These are phyloP conservation scores for Botrytis fragariae DNA, from an alignment of 2,329 filamentous ascomycete species.

Conservation along the genomic window DNA sequence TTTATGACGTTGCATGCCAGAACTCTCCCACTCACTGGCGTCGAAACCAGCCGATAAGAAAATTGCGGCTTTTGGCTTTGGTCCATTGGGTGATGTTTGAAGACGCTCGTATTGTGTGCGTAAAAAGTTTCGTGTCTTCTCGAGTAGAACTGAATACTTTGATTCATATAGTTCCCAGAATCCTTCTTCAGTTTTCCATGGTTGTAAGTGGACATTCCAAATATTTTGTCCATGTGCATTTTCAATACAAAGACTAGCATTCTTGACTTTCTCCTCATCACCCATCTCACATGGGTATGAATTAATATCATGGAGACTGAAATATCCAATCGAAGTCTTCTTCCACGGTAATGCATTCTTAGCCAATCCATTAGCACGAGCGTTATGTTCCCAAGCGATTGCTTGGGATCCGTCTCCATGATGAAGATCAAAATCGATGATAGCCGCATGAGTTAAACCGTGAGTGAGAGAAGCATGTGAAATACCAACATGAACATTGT, in stretches of 20 bases:
- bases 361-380: slow-evolving; percentile 58
- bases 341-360: slow-evolving; percentile 76
- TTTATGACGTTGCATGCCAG: slow-evolving; percentile 91
- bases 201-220: slow-evolving; percentile 92
- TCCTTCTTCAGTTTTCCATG: slow-evolving; percentile 77
- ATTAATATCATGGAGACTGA: slow-evolving; percentile 96
- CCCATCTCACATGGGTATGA: slow-evolving; percentile 94
- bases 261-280: slow-evolving; percentile 90
- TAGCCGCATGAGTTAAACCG: slow-evolving; percentile 88
- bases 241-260: slow-evolving; percentile 90
- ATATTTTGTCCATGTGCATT: slow-evolving; percentile 91
- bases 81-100: slow-evolving; percentile 52
- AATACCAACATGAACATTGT: slow-evolving; percentile 96
- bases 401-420: slow-evolving; percentile 95
- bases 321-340: slow-evolving; percentile 89
- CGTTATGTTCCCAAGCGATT: slow-evolving; percentile 89
- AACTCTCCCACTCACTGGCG: slow-evolving; percentile 89
- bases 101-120: slow-evolving; percentile 67
- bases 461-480: slow-evolving; percentile 82
- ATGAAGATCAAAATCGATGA: slow-evolving; percentile 64
- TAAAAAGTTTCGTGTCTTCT: slow-evolving; percentile 80
- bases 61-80: slow-evolving; percentile 76
- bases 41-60: slow-evolving; percentile 97
- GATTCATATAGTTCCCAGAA: slow-evolving; percentile 88
- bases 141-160: slow-evolving; percentile 72